These are phyloP conservation scores for Daedaleopsis nitida DNA, from an alignment of 768 basidiomycete genomes.

Conservation along the genomic window DNA sequence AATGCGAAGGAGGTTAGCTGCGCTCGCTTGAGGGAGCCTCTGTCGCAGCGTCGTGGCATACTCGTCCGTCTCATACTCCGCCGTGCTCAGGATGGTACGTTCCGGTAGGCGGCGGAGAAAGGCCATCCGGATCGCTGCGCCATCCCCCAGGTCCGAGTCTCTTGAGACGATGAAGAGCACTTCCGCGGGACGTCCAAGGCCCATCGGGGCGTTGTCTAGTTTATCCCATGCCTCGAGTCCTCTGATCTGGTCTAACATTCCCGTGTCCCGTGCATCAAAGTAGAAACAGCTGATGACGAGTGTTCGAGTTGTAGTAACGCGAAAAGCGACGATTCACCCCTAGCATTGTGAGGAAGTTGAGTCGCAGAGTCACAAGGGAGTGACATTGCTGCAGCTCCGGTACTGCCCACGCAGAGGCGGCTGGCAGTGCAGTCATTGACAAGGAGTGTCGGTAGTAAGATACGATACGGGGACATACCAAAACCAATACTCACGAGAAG, in stretches of 20 bases:
- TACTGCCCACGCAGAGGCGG: too few species aligned
- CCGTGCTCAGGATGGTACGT: neutral
- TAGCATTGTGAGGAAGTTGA: neutral
- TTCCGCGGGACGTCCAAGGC: too few species aligned
- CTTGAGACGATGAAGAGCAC: neutral
- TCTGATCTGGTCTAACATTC: neutral
- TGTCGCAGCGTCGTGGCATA: neutral
- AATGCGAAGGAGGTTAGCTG: neutral
- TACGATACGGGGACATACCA: too few species aligned
- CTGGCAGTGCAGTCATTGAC: too few species aligned
- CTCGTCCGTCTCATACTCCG: neutral
- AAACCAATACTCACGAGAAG: too few species aligned
- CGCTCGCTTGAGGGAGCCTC: neutral
- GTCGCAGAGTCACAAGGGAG: neutral
- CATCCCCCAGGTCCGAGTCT: neutral
- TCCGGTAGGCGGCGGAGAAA: neutral
- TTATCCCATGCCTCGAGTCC: neutral
- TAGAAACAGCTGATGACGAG: neutral
- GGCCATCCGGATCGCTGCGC: neutral
- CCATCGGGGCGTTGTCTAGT: neutral
- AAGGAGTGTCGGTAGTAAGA: too few species aligned
- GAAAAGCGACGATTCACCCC: neutral
- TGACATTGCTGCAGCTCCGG: too few species aligned
- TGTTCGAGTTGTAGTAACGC: neutral
- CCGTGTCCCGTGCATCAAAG: neutral